A percentile compares a stretch with the other conserved stretches of the same genome.
These are phyloP conservation scores for Aureobasidium leucospermi DNA, from an alignment of 2,329 filamentous ascomycete species.

Conservation along the genomic window DNA sequence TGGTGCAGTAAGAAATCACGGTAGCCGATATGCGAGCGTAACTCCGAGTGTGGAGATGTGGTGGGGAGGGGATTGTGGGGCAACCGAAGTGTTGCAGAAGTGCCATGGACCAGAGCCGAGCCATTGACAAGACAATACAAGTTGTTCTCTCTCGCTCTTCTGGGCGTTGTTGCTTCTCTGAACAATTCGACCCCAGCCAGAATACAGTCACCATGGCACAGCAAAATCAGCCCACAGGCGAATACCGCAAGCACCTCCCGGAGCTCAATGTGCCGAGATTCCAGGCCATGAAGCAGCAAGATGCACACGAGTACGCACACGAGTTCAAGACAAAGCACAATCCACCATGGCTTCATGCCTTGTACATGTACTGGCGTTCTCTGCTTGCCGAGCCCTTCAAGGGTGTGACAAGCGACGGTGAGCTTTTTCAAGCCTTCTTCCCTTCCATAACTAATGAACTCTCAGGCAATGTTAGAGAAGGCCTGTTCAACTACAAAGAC, in stretches of 20 bases:
- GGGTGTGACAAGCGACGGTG: conserved; percentile 63
- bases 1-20: background rate
- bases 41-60: background rate
- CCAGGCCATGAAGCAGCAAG: conserved; percentile 53
- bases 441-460: background rate
- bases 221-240: conserved; percentile 1
- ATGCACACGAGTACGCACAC: conserved; percentile 52
- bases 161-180: background rate
- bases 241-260: conserved; percentile 52
- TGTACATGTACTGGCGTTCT: conserved; percentile 17
- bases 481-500: conserved; percentile 44
- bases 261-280: conserved; percentile 55
- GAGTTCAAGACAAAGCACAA: conserved; percentile 18
- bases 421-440: conserved; percentile 5
- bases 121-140: background rate
- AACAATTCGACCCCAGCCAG: too few species aligned
- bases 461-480: conserved; percentile 20
- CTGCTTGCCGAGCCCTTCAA: conserved; percentile 55
- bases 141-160: background rate
- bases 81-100: background rate
- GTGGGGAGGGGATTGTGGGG: background rate
- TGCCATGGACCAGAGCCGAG: conserved; percentile 8
- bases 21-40: background rate
- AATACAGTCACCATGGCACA: conserved; percentile 4
- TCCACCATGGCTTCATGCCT: conserved; percentile 22